These are phyloP conservation scores for Teunomyces funiuensis DNA, from an alignment of 805 yeast species.

Conservation along the genomic window DNA sequence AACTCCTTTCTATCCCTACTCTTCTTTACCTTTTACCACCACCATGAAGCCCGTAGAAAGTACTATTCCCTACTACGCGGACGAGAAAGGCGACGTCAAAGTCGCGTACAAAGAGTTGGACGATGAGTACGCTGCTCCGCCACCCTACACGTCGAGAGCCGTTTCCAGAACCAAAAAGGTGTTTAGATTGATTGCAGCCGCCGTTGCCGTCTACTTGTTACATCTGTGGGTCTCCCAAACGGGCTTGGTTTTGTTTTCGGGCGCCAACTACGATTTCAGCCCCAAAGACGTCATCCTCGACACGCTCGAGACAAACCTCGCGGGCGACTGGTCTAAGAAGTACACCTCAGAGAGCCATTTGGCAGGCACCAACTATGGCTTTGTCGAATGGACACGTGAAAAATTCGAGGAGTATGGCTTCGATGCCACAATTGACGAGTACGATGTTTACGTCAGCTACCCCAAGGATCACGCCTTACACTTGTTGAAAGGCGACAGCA, in stretches of 20 bases:
- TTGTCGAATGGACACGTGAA: slow-evolving; percentile 50
- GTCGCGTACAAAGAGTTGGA: too few species aligned
- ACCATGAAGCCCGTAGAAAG: too few species aligned
- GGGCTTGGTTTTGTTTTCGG: not conserved
- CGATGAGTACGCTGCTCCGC: too few species aligned
- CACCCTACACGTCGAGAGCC: too few species aligned
- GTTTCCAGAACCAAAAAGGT: too few species aligned
- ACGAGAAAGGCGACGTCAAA: too few species aligned
- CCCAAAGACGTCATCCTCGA: slow-evolving; percentile 1
- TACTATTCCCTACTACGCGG: too few species aligned
- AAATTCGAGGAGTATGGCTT: slow-evolving; percentile 54
- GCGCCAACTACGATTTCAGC: not conserved
- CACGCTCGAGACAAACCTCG: slow-evolving; percentile 24
- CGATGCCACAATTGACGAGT: slow-evolving; percentile 44
- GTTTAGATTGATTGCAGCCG: too few species aligned
- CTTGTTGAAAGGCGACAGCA: slow-evolving; percentile 26
- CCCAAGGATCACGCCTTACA: slow-evolving; percentile 48
- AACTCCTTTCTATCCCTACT: too few species aligned
- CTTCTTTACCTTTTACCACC: too few species aligned
- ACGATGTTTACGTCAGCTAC: slow-evolving; percentile 54
- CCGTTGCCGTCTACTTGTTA: too few species aligned
- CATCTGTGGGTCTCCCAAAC: not conserved
- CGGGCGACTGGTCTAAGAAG: slow-evolving; percentile 42
- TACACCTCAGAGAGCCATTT: slow-evolving; percentile 44
- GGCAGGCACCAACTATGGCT: slow-evolving; percentile 45